Conservation (phyloP, 176 grass and related monocot species). For the Poa pratensis region DNA sequence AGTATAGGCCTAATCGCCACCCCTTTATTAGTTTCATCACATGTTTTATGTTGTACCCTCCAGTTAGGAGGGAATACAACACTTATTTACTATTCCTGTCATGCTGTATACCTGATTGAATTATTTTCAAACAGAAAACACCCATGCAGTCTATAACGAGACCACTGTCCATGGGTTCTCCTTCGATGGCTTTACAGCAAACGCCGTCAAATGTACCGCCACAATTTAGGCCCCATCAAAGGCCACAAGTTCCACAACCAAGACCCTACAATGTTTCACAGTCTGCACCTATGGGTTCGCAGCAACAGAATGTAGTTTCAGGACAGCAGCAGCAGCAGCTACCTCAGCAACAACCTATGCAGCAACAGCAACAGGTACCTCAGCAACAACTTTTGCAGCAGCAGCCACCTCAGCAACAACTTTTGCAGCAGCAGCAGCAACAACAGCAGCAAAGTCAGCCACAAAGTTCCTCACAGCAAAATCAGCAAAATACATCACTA, state of each 20-base stretch:
- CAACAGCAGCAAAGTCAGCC: slow-evolving; percentile 34
- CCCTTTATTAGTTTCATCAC: slow-evolving; percentile 1
- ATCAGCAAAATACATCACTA: slow-evolving; percentile 47
- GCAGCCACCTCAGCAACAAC: background rate
- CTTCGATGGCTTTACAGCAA: slow-evolving; percentile 59
- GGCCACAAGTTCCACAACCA: slow-evolving; percentile 74
- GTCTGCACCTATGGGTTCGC: slow-evolving; percentile 42
- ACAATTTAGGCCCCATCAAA: slow-evolving; percentile 70
- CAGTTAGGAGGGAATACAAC: background rate
- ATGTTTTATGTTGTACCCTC: slow-evolving; percentile 14
- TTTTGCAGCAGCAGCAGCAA: background rate
- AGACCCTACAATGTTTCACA: slow-evolving; percentile 60
- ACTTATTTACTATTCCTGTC: slow-evolving; percentile 16
- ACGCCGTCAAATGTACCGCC: slow-evolving; percentile 51
- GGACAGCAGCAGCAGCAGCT: slow-evolving; percentile 66
- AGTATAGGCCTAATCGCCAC: background rate
- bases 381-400: slow-evolving; percentile 27
- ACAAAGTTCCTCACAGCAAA: slow-evolving; percentile 51
- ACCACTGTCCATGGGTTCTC: slow-evolving; percentile 60
- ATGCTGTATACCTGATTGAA: slow-evolving; percentile 36
- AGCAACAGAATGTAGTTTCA: slow-evolving; percentile 64
- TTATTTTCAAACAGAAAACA: slow-evolving; percentile 62
- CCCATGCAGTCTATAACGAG: slow-evolving; percentile 62
- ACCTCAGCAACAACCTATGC: slow-evolving; percentile 43
- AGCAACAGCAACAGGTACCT: slow-evolving; percentile 53